These are phyloP conservation scores for Dactylonectria estremocensis DNA, from an alignment of 2,329 filamentous ascomycete genomes.

Conservation along the genomic window DNA sequence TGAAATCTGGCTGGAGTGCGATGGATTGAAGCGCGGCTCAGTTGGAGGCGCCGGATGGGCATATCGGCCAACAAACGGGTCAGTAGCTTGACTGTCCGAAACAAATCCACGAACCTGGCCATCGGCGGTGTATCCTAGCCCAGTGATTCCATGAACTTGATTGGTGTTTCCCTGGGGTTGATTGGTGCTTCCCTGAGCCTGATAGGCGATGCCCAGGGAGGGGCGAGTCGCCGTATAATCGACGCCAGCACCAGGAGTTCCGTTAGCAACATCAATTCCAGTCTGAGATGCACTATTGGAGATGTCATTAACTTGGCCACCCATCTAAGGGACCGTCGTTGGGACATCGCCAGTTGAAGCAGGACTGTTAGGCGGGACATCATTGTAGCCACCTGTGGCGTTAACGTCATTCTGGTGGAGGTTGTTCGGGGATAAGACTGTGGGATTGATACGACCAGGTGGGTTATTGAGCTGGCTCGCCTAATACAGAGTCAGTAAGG, in stretches of 20 bases:
- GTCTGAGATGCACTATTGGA: background rate
- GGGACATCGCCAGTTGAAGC: background rate
- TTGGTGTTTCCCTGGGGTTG: background rate
- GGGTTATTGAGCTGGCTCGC: background rate
- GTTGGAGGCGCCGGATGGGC: background rate
- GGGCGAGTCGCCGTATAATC: background rate
- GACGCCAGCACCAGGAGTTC: background rate
- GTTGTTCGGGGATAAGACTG: background rate
- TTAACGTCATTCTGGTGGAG: background rate
- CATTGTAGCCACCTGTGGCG: background rate
- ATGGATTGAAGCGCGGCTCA: background rate
- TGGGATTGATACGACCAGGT: background rate
- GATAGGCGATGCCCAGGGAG: background rate
- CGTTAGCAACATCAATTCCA: background rate
- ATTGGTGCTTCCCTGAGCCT: background rate
- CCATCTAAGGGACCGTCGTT: slow-evolving; percentile 44
- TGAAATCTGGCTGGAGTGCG: slow-evolving; percentile 18
- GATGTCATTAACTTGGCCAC: slow-evolving; percentile 34
- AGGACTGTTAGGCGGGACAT: slow-evolving; percentile 40
- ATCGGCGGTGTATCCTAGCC: background rate
- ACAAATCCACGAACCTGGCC: background rate
- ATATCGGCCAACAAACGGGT: background rate
- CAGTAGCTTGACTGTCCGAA: background rate
- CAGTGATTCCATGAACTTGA: background rate
- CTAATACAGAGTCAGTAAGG: background rate